Conservation (phyloP, 441 rosid genomes). For the Croton laevigatus region DNA sequence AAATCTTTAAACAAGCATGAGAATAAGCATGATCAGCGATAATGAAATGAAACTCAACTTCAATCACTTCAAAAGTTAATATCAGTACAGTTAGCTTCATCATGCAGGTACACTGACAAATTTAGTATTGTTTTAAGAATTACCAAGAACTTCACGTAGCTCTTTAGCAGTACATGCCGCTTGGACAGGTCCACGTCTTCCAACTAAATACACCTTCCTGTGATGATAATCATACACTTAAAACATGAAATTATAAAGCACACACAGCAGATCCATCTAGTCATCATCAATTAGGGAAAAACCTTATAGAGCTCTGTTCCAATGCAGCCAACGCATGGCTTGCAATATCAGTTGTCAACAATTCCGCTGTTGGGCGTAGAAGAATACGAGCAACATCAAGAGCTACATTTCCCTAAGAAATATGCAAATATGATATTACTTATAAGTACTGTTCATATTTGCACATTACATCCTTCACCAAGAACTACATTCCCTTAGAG, state of each 20-base stretch:
- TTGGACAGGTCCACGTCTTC: slow-evolving; percentile 96
- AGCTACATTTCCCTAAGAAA: slow-evolving; percentile 89
- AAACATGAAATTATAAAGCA: slow-evolving; percentile 10
- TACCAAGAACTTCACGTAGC: slow-evolving; percentile 92
- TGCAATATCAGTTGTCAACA: slow-evolving; percentile 83
- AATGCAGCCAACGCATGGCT: slow-evolving; percentile 67
- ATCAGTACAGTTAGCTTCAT: background rate
- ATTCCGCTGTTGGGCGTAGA: slow-evolving; percentile 60
- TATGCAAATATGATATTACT: slow-evolving; percentile 8
- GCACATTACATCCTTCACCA: background rate
- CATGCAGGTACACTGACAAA: background rate
- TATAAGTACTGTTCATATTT: background rate
- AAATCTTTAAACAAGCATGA: background rate
- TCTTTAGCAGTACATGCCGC: slow-evolving; percentile 97
- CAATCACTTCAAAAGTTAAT: background rate
- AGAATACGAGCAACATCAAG: slow-evolving; percentile 91
- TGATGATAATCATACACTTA: slow-evolving; percentile 19
- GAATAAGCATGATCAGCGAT: background rate
- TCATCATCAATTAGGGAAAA: slow-evolving; percentile 8
- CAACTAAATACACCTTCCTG: slow-evolving; percentile 84
- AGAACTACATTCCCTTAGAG: background rate
- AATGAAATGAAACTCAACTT: background rate
- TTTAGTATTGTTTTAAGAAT: background rate
- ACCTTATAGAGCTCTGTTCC: slow-evolving; percentile 80
- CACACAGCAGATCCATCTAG: slow-evolving; percentile 9